Conservation (phyloP, 306 rosid genomes). For the Quillaja saponaria region DNA sequence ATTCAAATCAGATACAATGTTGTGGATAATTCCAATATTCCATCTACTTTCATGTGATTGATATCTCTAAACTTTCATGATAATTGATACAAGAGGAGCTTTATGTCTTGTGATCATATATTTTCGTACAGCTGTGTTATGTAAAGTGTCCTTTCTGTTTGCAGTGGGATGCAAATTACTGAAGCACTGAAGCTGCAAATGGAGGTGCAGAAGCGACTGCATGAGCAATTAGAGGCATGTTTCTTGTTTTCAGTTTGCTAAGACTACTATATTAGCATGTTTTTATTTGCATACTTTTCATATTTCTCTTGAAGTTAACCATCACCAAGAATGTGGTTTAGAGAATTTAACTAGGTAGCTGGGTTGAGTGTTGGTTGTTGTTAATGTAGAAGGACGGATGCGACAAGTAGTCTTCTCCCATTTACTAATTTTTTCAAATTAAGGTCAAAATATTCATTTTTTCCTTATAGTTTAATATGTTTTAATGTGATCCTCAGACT, state of each 20-base stretch:
- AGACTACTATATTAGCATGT: conserved; percentile 18
- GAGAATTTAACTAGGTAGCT: too few relatives aligned
- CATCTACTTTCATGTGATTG: not conserved
- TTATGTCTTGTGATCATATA: too few relatives aligned
- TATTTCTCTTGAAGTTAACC: conserved; percentile 15
- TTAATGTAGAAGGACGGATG: too few relatives aligned
- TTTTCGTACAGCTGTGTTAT: too few relatives aligned
- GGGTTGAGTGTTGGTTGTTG: too few relatives aligned
- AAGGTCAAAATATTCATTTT: too few relatives aligned
- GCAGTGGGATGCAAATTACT: conserved; percentile 94
- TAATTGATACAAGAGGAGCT: conserved; percentile 15
- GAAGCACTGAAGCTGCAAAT: conserved; percentile 98
- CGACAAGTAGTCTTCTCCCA: too few relatives aligned
- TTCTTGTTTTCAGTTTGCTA: conserved; percentile 22
- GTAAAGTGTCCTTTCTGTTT: conserved; percentile 19
- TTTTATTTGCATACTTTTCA: conserved; percentile 2
- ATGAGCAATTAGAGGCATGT: conserved; percentile 94
- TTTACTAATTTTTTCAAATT: too few relatives aligned
- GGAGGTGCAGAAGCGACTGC: conserved; percentile 99
- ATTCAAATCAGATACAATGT: not conserved
- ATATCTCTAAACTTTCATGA: conserved; percentile 10
- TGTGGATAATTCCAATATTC: not conserved
- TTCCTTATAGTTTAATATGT: too few relatives aligned
- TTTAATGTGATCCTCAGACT: too few relatives aligned
- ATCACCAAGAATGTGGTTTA: not conserved